Evolutionary conservation across 257 asterid genomes (phyloP).

Genomic region (Agastache rugosa): DNA sequence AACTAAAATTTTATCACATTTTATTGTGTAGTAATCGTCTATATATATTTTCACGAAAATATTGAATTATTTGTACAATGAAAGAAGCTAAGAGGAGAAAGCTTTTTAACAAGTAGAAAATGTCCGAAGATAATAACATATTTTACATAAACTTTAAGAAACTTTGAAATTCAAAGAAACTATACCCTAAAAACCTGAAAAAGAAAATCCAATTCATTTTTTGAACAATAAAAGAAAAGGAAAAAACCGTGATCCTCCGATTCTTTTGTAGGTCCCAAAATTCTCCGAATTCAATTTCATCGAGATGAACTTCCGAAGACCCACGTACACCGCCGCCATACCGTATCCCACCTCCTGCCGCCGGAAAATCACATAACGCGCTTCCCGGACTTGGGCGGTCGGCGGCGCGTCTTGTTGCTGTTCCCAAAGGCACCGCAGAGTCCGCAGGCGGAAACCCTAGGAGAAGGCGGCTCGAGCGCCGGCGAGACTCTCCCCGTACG

Average conservation of each 20-base stretch:
- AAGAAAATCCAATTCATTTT: not conserved
- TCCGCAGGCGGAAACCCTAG: conserved; percentile 54
- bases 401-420: conserved; percentile 44
- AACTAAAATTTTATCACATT: not conserved
- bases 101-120: not conserved
- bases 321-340: not conserved
- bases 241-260: conserved; percentile 14
- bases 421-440: conserved; percentile 50
- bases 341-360: not conserved
- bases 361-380: conserved; percentile 46
- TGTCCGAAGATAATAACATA: not conserved
- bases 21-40: not conserved
- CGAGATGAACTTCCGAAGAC: not conserved
- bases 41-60: not conserved
- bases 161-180: conserved; percentile 1
- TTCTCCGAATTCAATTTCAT: conserved; percentile 27
- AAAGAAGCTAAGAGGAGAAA: not conserved
- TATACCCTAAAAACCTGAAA: not conserved
- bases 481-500: conserved; percentile 50
- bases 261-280: conserved; percentile 23
- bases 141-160: conserved; percentile 29
- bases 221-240: not conserved
- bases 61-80: conserved; percentile 29
- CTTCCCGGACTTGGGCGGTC: conserved; percentile 42
- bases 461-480: conserved; percentile 60